Evolutionary conservation across 805 yeast genomes (phyloP).

Genomic region (Yamadazyma sp.): DNA sequence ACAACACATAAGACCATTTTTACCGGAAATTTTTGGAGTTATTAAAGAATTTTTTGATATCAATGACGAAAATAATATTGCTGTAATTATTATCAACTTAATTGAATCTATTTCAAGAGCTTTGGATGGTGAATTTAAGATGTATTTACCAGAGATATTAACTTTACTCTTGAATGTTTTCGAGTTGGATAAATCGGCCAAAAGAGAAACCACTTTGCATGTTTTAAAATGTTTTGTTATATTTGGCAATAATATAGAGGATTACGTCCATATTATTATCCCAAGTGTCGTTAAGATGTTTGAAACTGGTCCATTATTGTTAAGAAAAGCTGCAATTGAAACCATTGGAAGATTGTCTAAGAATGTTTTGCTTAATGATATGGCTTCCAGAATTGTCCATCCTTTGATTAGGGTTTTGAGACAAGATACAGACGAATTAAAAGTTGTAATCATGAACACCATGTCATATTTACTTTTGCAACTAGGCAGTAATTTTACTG

Average conservation of each 20-base stretch:
- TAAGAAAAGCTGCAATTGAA: slow-evolving; percentile 73
- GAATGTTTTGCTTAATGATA: slow-evolving; percentile 70
- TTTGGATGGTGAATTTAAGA: slow-evolving; percentile 87
- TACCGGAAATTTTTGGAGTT: slow-evolving; percentile 69
- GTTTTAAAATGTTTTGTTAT: slow-evolving; percentile 81
- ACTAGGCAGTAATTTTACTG: slow-evolving; percentile 77
- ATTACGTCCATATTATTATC: slow-evolving; percentile 80
- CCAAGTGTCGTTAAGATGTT: slow-evolving; percentile 81
- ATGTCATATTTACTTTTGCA: slow-evolving; percentile 75
- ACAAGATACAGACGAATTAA: slow-evolving; percentile 54
- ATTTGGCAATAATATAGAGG: slow-evolving; percentile 86
- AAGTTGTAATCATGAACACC: slow-evolving; percentile 69
- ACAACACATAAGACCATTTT: slow-evolving; percentile 83
- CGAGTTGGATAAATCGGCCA: slow-evolving; percentile 65
- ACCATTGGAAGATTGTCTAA: slow-evolving; percentile 80
- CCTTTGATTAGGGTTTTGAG: slow-evolving; percentile 71
- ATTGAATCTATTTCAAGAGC: slow-evolving; percentile 84
- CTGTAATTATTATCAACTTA: slow-evolving; percentile 73
- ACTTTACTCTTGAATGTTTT: slow-evolving; percentile 73
- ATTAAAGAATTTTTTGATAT: slow-evolving; percentile 67
- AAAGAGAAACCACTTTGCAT: slow-evolving; percentile 60
- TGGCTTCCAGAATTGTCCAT: slow-evolving; percentile 88
- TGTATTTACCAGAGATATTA: slow-evolving; percentile 73
- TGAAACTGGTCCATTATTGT: slow-evolving; percentile 60
- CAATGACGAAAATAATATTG: slow-evolving; percentile 51